Percentiles rank a stretch among this genome's conserved stretches.
phyloP scores from a whole-genome alignment of 495 filamentous ascomycete genomes.

The Daldinia vernicosa region DNA sequence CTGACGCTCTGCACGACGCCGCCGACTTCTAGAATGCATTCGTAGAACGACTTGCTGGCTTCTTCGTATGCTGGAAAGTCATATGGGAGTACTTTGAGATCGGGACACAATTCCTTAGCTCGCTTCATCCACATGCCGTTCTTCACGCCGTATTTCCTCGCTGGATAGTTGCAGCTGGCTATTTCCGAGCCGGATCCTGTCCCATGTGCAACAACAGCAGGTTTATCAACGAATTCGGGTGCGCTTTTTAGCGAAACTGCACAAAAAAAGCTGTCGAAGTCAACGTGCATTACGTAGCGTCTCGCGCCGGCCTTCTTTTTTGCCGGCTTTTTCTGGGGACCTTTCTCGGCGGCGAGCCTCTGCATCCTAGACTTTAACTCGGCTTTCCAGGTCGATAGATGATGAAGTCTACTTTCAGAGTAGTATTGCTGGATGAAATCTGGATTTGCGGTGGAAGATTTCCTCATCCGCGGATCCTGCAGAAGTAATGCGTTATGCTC shows the following conservation, averaged over 20 bases:
- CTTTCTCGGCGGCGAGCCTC: constrained; percentile 71
- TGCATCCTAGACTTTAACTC: constrained; percentile 89
- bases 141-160: constrained; percentile 83
- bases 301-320: constrained; percentile 66
- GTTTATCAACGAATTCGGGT: constrained; percentile 80
- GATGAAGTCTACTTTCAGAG: constrained; percentile 90
- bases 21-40: constrained; percentile 77
- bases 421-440: constrained; percentile 95
- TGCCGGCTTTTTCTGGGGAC: constrained; percentile 48
- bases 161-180: constrained; percentile 95
- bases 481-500: constrained; percentile 88
- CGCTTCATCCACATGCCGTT: constrained; percentile 99
- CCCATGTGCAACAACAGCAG: constrained; percentile 89
- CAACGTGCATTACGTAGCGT: constrained; percentile 91
- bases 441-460: constrained; percentile 87
- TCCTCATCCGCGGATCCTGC: constrained; percentile 80
- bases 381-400: constrained; percentile 95
- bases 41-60: constrained; percentile 87
- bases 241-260: constrained; percentile 83
- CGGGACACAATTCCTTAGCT: constrained; percentile 82
- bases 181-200: constrained; percentile 89
- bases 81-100: constrained; percentile 86
- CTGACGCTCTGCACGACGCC: constrained; percentile 94
- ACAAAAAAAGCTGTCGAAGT: constrained; percentile 98
- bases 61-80: constrained; percentile 96